Base-by-base conservation (phyloP, 2,329 filamentous ascomycete genomes). In the Cladobotryum mycophilum region DNA sequence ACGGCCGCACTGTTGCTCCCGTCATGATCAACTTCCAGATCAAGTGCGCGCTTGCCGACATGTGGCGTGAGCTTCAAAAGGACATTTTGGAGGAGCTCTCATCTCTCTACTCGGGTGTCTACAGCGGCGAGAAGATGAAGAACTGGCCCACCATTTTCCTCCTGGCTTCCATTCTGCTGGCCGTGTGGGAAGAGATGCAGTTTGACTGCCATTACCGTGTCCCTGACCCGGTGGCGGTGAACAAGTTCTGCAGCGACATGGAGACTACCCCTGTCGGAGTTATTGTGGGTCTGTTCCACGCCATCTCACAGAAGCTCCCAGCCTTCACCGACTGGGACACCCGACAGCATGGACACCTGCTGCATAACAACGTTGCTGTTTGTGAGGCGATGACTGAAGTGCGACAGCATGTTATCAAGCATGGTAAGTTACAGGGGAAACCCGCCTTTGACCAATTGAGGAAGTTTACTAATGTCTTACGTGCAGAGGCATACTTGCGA, bases 21-120 rank as follows among this genome's bases (percentile, higher is more conserved):
- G 91, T 96, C 66, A 95, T 97, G 91, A 95, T 97, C 81, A 97
- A 96, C 77, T 96, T 96, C 81, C 89, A 96, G 75, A 90, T 97
- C 76, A 97, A 97, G 80, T 93, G 88, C 63, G 91, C 91, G 49
- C 85, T 97, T 73, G 92, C 91, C 58, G 90, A 95, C 64, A 95
- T 96, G 89, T 97, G 92, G 92, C 90, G 92, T 58, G 91, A 96
- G 70, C 78, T 97, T 52, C 91, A 96, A 69, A 95, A 95, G 75
- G 92, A 96, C 61, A 90, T 96, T 36, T 79, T 97, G 2, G 91
- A 95, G 73, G 92, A 97, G 74, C 80, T 97, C 1, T 96, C 92
- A 1, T 75, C 82, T 6, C 79, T 97, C 13, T 97, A 96, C 79
- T 95, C 89, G n/a, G 95, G 90, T 57, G 92, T 97, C 41, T 97